Percentiles rank a stretch among this genome's conserved stretches.
These are phyloP conservation scores for Boletus sp. DNA, from an alignment of 768 basidiomycete species.

Conservation along the genomic window DNA sequence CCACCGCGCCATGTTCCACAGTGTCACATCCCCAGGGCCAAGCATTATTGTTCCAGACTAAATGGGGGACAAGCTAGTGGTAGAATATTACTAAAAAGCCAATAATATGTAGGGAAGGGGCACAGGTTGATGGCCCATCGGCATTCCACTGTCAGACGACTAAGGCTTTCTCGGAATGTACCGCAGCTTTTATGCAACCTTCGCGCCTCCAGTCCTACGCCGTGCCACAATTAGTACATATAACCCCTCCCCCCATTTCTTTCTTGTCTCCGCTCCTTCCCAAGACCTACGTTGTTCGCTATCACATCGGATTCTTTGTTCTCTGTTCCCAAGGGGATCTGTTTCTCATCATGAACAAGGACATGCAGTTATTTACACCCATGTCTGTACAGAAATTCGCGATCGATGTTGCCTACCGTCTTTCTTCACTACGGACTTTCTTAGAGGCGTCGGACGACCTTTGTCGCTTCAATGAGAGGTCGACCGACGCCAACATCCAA, in stretches of 20 bases:
- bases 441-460: slow-evolving; percentile 30
- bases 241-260: slow-evolving; percentile 16
- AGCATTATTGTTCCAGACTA: neutral
- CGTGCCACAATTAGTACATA: slow-evolving; percentile 31
- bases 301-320: slow-evolving; percentile 13
- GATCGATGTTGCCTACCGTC: slow-evolving; percentile 28
- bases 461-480: slow-evolving; percentile 14
- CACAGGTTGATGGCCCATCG: slow-evolving; percentile 15
- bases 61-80: slow-evolving; percentile 1
- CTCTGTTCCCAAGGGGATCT: slow-evolving; percentile 17
- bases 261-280: slow-evolving; percentile 10
- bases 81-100: slow-evolving; percentile 2
- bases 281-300: neutral
- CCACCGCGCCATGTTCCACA: slow-evolving; percentile 6
- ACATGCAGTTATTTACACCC: slow-evolving; percentile 11
- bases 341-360: slow-evolving; percentile 15
- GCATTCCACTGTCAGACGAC: slow-evolving; percentile 10
- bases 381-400: slow-evolving; percentile 26
- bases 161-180: slow-evolving; percentile 31
- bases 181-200: slow-evolving; percentile 29
- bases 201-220: slow-evolving; percentile 18
- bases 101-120: slow-evolving; percentile 9
- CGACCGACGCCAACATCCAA: slow-evolving; percentile 23
- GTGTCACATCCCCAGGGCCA: slow-evolving; percentile 5
- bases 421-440: slow-evolving; percentile 31